Base-by-base conservation (phyloP, 2,329 filamentous ascomycete genomes). In the Aureobasidium namibiae region DNA sequence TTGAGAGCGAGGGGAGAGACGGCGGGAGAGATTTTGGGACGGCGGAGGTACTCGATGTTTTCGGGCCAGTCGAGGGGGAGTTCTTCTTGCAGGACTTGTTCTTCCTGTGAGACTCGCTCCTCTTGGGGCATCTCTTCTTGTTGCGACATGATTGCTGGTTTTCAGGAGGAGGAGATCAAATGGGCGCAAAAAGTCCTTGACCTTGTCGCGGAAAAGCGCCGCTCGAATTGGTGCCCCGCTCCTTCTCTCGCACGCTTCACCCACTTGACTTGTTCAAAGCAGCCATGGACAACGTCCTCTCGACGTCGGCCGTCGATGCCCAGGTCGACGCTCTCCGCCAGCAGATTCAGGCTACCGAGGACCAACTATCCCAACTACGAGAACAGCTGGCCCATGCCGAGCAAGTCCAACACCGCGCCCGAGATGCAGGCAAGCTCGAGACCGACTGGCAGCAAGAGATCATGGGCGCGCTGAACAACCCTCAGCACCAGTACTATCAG, bases 401-500 rank as follows among this genome's bases (percentile, higher is more conserved):
- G 61, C 66, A 69, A 36, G 68, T 64, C 34, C 63, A 65, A 13
- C 63, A 65, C 23, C 69, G 73, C 26, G 64, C 42, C 16, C 63
- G 56, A 41, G 36, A 46, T 21, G 60, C 56, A 1, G 58, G 56
- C 26, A 41, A 60, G n/a, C 39, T 49, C 26, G 56, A 65, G 14
- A 70, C 74, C 48, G 72, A 75, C 41, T 76, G 75, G 65, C 71
- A 73, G 16, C 70, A 71, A 44, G 76, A 78, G 63, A 66, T 75
- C 0, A 68, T 74, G 54, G 72, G 72, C 1, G 72, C 61, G 18
- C 59, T 62, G 33, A 60, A 61, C 41, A 62, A 61, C 49, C 57
- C 64, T 21, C 49, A 63, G 36, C 66, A 70, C 54, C 63, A 64
- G 21, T 54, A 61, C 29, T 26, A 41, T 31, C 34, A 42, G 24